A percentile compares a stretch with the other conserved stretches of the same genome.
Evolutionary conservation across 2,329 filamentous ascomycete genomes (phyloP).

Genomic region (Stagonosporopsis rhizophila): DNA sequence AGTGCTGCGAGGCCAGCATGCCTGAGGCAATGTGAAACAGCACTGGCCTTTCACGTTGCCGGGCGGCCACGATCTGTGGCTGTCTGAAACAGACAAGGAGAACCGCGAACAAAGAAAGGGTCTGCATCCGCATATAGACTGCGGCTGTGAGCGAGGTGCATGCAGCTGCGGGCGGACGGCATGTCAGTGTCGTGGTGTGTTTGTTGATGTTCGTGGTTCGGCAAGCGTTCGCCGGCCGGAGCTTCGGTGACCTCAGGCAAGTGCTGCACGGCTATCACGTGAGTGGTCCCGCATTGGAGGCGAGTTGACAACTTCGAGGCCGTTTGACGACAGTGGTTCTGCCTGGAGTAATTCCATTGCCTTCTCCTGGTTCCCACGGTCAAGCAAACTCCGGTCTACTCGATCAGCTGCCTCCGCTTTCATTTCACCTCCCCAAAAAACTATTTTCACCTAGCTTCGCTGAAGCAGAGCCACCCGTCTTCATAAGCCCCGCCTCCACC

Average conservation of each 20-base stretch:
- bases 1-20: slow-evolving; percentile 26
- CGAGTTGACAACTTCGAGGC: slow-evolving; percentile 10
- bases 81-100: slow-evolving; percentile 15
- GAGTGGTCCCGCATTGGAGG: slow-evolving; percentile 12
- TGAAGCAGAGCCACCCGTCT: slow-evolving; percentile 17
- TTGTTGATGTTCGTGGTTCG: slow-evolving; percentile 9
- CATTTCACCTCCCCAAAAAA: slow-evolving; percentile 1
- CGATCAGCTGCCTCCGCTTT: background rate
- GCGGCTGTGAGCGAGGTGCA: slow-evolving; percentile 7
- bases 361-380: slow-evolving; percentile 21
- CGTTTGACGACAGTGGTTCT: slow-evolving; percentile 21
- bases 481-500: slow-evolving; percentile 36
- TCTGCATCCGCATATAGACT: slow-evolving; percentile 4
- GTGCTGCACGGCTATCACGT: slow-evolving; percentile 3
- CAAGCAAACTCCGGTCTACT: slow-evolving; percentile 4
- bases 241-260: slow-evolving; percentile 1
- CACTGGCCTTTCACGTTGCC: slow-evolving; percentile 12
- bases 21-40: slow-evolving; percentile 31
- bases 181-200: slow-evolving; percentile 4
- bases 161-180: slow-evolving; percentile 8
- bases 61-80: slow-evolving; percentile 8
- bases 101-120: slow-evolving; percentile 8
- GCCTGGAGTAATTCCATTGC: slow-evolving; percentile 34
- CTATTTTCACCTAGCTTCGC: slow-evolving; percentile 7
- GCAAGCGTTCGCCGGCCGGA: slow-evolving; percentile 3